A percentile compares a stretch with the other conserved stretches of the same genome.
These are phyloP conservation scores for Lichenothelia convexa DNA, from an alignment of 495 filamentous ascomycete genomes.

Conservation along the genomic window DNA sequence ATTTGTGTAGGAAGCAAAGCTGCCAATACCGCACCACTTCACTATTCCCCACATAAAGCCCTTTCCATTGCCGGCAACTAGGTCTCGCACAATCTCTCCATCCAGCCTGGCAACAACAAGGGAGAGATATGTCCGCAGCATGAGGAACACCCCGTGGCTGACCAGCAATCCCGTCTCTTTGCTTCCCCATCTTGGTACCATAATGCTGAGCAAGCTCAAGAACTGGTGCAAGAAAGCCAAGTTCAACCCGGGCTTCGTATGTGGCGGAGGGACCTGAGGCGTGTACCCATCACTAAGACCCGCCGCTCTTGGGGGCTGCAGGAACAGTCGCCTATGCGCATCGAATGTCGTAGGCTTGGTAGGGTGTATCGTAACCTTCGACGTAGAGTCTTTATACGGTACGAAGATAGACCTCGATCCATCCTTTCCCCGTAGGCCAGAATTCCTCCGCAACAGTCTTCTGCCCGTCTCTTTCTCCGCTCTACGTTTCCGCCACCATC, in stretches of 20 bases:
- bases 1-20: constrained; percentile 77
- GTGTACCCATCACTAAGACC: constrained; percentile 48
- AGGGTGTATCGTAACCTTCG: constrained; percentile 80
- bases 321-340: constrained; percentile 82
- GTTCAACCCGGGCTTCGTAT: constrained; percentile 88
- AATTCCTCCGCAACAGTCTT: constrained; percentile 73
- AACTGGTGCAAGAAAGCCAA: constrained; percentile 98
- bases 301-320: constrained; percentile 70
- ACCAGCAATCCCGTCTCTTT: constrained; percentile 84
- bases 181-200: constrained; percentile 87
- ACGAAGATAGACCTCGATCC: constrained; percentile 89
- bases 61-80: constrained; percentile 84
- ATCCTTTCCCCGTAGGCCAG: constrained; percentile 79
- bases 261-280: constrained; percentile 58
- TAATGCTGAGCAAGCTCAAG: constrained; percentile 83
- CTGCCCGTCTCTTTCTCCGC: constrained; percentile 64
- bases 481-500: constrained; percentile 48
- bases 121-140: constrained; percentile 85
- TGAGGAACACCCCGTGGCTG: constrained; percentile 71
- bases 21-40: constrained; percentile 62
- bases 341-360: constrained; percentile 91
- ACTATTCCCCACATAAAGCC: constrained; percentile 74
- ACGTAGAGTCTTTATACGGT: constrained; percentile 65
- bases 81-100: constrained; percentile 87
- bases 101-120: constrained; percentile 83